These are phyloP conservation scores for Phytopythium aichiense DNA, from an alignment of 352 stramenopile species.

Conservation along the genomic window DNA sequence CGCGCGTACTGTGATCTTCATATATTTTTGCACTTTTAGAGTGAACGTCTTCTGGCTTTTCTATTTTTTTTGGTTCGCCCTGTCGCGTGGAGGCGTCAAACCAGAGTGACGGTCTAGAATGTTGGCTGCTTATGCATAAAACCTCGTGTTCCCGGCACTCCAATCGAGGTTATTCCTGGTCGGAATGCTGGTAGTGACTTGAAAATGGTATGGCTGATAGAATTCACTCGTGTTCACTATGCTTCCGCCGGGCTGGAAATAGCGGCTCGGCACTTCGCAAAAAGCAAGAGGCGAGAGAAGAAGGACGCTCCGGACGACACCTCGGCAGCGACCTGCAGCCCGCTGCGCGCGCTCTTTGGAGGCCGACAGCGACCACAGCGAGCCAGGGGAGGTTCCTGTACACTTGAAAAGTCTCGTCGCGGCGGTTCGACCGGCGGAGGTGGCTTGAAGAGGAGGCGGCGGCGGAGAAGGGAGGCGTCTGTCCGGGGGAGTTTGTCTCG, in stretches of 20 bases:
- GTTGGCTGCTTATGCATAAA: background rate
- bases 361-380: slow-evolving; percentile 1
- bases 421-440: too few species aligned
- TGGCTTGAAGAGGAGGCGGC: background rate
- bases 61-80: background rate
- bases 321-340: background rate
- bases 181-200: slow-evolving; percentile 4
- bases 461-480: background rate
- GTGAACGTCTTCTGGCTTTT: slow-evolving; percentile 5
- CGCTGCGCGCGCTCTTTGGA: background rate
- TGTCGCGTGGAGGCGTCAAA: background rate
- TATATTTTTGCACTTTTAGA: background rate
- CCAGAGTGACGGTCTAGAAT: slow-evolving; percentile 6
- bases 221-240: slow-evolving; percentile 4
- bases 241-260: background rate
- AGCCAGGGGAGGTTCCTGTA: slow-evolving; percentile 2
- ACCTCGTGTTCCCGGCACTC: background rate
- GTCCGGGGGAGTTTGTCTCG: slow-evolving; percentile 21
- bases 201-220: background rate
- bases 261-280: background rate
- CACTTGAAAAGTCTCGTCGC: background rate
- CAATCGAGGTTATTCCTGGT: slow-evolving; percentile 2
- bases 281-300: slow-evolving; percentile 3
- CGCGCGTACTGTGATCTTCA: background rate
- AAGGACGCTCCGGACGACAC: background rate